phyloP scores from a whole-genome alignment of 768 basidiomycete species.

The Mycena capillaripes region DNA sequence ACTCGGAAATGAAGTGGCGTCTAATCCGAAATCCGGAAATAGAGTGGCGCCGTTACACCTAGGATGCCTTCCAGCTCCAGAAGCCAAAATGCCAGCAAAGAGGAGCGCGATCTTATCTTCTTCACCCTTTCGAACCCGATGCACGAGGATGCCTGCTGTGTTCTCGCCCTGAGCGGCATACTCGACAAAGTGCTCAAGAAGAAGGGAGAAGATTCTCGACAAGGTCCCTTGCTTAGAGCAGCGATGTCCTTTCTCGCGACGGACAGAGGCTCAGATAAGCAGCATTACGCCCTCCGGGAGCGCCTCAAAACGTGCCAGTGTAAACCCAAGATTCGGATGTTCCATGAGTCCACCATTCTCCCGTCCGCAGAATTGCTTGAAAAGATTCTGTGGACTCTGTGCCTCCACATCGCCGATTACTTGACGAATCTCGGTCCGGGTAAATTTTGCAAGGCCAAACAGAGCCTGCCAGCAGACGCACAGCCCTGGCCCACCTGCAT shows the following conservation, averaged over 20 bases:
- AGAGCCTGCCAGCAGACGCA: not conserved
- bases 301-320: conserved; percentile 9
- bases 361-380: conserved; percentile 7
- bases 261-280: not conserved
- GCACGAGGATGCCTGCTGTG: conserved; percentile 18
- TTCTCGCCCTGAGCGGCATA: not conserved
- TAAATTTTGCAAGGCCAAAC: conserved; percentile 10
- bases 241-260: conserved; percentile 15
- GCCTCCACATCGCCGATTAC: not conserved
- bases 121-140: conserved; percentile 21
- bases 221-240: conserved; percentile 14
- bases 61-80: conserved; percentile 3
- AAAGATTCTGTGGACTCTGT: conserved; percentile 7
- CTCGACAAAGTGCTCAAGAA: conserved; percentile 6
- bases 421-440: conserved; percentile 9
- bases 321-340: conserved; percentile 3
- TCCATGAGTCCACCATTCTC: not conserved
- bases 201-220: conserved; percentile 14
- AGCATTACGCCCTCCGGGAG: not conserved
- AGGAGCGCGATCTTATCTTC: conserved; percentile 14
- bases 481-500: conserved; percentile 13
- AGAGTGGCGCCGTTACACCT: too few species aligned
- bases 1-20: too few species aligned
- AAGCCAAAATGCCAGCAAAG: conserved; percentile 9
- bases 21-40: too few species aligned